Evolutionary conservation across 2,329 filamentous ascomycete species (phyloP).

Genomic region (Ophiocordyceps sinensis): DNA sequence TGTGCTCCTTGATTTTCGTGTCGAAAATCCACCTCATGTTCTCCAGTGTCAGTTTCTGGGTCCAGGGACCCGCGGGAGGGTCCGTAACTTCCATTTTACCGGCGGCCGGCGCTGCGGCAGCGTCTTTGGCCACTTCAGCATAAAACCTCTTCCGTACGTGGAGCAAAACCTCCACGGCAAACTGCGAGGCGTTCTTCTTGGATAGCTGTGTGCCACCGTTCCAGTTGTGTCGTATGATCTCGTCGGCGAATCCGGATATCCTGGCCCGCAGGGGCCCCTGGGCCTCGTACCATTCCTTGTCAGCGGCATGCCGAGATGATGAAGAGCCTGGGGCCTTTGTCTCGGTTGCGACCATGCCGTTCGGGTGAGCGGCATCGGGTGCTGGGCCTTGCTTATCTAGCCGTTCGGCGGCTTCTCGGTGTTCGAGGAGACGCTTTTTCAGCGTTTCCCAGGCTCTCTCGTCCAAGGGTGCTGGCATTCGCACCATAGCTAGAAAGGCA

Average conservation of each 20-base stretch:
- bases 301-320: too few relatives aligned
- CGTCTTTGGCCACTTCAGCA: conserved; percentile 39
- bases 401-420: conserved; percentile 16
- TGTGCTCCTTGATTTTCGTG: conserved; percentile 56
- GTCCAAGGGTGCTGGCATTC: conserved; percentile 52
- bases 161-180: conserved; percentile 59
- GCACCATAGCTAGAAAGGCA: conserved; percentile 58
- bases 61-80: conserved; percentile 36
- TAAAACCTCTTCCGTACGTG: conserved; percentile 55
- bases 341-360: too few relatives aligned
- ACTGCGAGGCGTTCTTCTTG: conserved; percentile 48
- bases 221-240: conserved; percentile 54
- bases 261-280: conserved; percentile 34
- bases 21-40: conserved; percentile 83
- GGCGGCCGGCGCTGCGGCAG: conserved; percentile 28
- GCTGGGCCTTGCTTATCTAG: too few relatives aligned
- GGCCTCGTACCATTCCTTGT: too few relatives aligned
- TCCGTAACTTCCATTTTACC: conserved; percentile 31
- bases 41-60: conserved; percentile 55
- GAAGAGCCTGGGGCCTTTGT: too few relatives aligned
- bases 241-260: conserved; percentile 53
- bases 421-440: conserved; percentile 50
- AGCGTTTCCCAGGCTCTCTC: conserved; percentile 57
- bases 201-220: conserved; percentile 46
- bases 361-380: too few relatives aligned